Percentiles rank a stretch among this genome's conserved stretches.
Evolutionary conservation across 495 filamentous ascomycete genomes (phyloP).

Genomic region (Penicillium pulvis): DNA sequence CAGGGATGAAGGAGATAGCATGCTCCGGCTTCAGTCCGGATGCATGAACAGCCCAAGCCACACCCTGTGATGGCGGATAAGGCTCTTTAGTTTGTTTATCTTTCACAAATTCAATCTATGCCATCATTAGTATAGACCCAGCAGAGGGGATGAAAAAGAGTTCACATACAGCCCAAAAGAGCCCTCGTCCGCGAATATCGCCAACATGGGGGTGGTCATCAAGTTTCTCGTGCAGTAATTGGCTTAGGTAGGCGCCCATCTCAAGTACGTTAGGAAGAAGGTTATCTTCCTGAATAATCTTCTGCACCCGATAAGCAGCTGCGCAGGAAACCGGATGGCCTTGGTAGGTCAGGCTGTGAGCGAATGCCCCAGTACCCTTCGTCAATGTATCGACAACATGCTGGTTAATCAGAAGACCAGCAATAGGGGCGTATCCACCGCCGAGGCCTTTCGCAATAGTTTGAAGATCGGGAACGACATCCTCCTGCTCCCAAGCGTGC

Average conservation of each 20-base stretch:
- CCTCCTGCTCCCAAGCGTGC: slow-evolving; percentile 68
- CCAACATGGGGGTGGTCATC: slow-evolving; percentile 47
- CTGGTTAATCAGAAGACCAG: slow-evolving; percentile 57
- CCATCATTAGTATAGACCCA: not conserved
- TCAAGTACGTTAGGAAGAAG: slow-evolving; percentile 51
- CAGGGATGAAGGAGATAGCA: slow-evolving; percentile 69
- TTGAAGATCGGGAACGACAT: slow-evolving; percentile 64
- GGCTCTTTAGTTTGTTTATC: slow-evolving; percentile 54
- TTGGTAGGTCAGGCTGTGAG: slow-evolving; percentile 63
- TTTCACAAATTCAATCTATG: slow-evolving; percentile 57
- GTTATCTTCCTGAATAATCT: slow-evolving; percentile 48
- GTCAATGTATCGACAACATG: slow-evolving; percentile 56
- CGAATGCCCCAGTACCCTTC: slow-evolving; percentile 56
- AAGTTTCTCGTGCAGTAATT: slow-evolving; percentile 40
- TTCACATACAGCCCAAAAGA: slow-evolving; percentile 53
- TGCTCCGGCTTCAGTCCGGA: slow-evolving; percentile 52
- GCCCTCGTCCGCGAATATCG: slow-evolving; percentile 55
- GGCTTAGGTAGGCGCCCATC: slow-evolving; percentile 46
- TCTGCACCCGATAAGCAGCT: slow-evolving; percentile 58
- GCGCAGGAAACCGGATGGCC: slow-evolving; percentile 59
- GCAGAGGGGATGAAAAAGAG: not conserved
- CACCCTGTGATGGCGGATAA: slow-evolving; percentile 37
- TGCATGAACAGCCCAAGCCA: slow-evolving; percentile 52
- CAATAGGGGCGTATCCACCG: slow-evolving; percentile 65
- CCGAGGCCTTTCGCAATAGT: slow-evolving; percentile 69